phyloP scores from a whole-genome alignment of 306 rosid species.

The Sphenostylis stenocarpa region DNA sequence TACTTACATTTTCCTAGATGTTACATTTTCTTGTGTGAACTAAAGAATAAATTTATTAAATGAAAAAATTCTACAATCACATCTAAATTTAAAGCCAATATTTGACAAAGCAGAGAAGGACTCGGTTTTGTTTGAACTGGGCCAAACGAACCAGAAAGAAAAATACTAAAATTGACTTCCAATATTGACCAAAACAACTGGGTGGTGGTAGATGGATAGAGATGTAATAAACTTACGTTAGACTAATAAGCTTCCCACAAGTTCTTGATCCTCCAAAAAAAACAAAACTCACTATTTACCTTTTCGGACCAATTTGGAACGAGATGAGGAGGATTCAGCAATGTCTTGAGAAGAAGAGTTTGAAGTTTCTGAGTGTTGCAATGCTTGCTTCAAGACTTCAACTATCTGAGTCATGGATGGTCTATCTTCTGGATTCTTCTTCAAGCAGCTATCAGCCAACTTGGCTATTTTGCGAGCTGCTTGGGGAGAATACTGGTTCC shows the following conservation, averaged over 20 bases:
- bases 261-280: slow-evolving; percentile 16
- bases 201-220: background rate
- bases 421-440: slow-evolving; percentile 78
- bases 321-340: slow-evolving; percentile 47
- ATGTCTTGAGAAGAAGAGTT: slow-evolving; percentile 36
- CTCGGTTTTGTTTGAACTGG: slow-evolving; percentile 1
- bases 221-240: slow-evolving; percentile 12
- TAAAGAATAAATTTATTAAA: background rate
- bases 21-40: background rate
- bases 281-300: slow-evolving; percentile 35
- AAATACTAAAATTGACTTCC: slow-evolving; percentile 16
- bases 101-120: slow-evolving; percentile 1
- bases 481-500: slow-evolving; percentile 48
- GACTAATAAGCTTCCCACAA: background rate
- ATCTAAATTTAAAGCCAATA: background rate
- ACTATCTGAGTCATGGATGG: slow-evolving; percentile 80
- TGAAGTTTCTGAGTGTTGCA: slow-evolving; percentile 52
- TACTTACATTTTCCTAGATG: too few species aligned
- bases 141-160: slow-evolving; percentile 1
- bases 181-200: slow-evolving; percentile 16
- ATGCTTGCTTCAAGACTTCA: slow-evolving; percentile 65
- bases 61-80: background rate
- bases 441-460: slow-evolving; percentile 77
- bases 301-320: slow-evolving; percentile 39
- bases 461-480: slow-evolving; percentile 72